A percentile compares a stretch with the other conserved stretches of the same genome.
Evolutionary conservation across 352 stramenopile species (phyloP).

Genomic region (Globisporangium apiculatum): DNA sequence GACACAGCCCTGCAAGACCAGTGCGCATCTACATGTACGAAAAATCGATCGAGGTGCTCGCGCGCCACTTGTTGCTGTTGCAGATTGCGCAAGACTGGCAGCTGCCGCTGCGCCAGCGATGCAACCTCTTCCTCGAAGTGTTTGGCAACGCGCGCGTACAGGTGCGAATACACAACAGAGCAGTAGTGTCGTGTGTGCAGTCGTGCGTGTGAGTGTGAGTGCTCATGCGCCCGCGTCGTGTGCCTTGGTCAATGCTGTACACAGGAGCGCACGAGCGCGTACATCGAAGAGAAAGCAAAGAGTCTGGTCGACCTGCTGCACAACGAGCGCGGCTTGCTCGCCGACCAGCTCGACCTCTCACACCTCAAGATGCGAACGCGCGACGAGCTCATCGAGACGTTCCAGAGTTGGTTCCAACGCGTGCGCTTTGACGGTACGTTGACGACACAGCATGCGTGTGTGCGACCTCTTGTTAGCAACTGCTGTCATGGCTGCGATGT

Average conservation of each 20-base stretch:
- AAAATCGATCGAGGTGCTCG: conserved; percentile 75
- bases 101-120: conserved; percentile 85
- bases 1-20: conserved; percentile 24
- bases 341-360: conserved; percentile 69
- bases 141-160: conserved; percentile 91
- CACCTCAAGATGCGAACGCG: conserved; percentile 87
- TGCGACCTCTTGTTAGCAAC: no score
- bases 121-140: conserved; percentile 89
- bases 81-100: conserved; percentile 82
- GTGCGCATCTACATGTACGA: conserved; percentile 90
- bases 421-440: conserved; percentile 68
- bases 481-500: no score
- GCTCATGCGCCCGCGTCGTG: background rate
- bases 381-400: conserved; percentile 84
- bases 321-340: conserved; percentile 51
- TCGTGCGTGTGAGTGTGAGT: background rate
- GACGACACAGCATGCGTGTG: background rate
- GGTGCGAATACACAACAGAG: conserved; percentile 10
- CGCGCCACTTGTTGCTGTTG: conserved; percentile 86
- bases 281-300: conserved; percentile 74
- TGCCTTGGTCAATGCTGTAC: background rate
- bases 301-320: conserved; percentile 66
- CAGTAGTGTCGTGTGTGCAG: no score
- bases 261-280: conserved; percentile 73
- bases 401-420: conserved; percentile 72